These are phyloP conservation scores for Solanum hybrid DNA, from an alignment of 305 asterid genomes.

Conservation along the genomic window DNA sequence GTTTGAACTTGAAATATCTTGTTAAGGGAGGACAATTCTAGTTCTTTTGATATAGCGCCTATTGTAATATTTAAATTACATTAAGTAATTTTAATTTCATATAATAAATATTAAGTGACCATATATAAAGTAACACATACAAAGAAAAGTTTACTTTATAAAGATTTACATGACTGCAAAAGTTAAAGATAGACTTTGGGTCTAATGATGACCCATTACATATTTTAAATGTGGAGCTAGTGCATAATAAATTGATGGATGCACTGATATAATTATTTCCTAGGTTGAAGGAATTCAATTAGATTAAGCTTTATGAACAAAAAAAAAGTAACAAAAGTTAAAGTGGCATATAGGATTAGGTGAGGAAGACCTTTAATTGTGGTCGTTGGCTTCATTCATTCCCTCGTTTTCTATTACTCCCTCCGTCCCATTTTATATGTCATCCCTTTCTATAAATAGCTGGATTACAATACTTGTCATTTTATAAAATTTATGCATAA, in stretches of 20 bases:
- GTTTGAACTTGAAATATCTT: neutral
- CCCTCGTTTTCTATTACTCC: neutral
- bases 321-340: neutral
- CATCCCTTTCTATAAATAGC: too few species aligned
- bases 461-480: too few species aligned
- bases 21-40: neutral
- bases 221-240: neutral
- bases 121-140: neutral
- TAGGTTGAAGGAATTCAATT: neutral
- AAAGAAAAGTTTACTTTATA: neutral
- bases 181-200: neutral
- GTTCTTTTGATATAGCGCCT: neutral
- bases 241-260: neutral
- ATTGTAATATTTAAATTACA: neutral
- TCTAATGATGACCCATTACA: neutral
- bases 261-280: neutral
- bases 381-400: neutral
- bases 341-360: neutral
- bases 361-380: neutral
- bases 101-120: neutral
- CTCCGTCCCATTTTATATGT: too few species aligned
- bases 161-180: neutral
- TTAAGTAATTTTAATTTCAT: neutral
- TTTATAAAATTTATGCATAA: too few species aligned
- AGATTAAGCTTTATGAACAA: neutral